Conservation (phyloP, 495 filamentous ascomycete species). For the Lasiosphaeris hirsuta region DNA sequence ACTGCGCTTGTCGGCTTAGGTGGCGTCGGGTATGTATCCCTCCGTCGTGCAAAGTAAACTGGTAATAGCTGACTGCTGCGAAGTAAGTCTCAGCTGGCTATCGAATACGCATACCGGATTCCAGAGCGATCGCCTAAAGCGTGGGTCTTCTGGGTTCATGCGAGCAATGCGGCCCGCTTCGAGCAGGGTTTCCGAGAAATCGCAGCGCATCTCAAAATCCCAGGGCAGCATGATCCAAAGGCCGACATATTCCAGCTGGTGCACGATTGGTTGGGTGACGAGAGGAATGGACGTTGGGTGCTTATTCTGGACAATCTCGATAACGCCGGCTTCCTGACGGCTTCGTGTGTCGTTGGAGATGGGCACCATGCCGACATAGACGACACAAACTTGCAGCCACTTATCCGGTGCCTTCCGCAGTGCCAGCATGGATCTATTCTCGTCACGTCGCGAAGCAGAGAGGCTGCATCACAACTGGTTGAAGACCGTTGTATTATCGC, state of each 20-base stretch:
- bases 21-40: conserved; percentile 3
- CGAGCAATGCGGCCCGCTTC: conserved; percentile 5
- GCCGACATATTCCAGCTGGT: conserved; percentile 4
- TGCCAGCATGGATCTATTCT: conserved; percentile 30
- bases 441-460: conserved; percentile 32
- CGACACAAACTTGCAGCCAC: conserved; percentile 1
- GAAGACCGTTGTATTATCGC: conserved; percentile 12
- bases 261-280: not conserved
- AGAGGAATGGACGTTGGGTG: not conserved
- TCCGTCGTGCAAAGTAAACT: not conserved
- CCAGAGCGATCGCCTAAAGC: conserved; percentile 4
- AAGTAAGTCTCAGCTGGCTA: conserved; percentile 3
- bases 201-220: not conserved
- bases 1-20: conserved; percentile 4
- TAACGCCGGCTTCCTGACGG: not conserved
- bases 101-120: conserved; percentile 4
- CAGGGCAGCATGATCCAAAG: not conserved
- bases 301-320: conserved; percentile 6
- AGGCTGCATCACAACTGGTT: conserved; percentile 25
- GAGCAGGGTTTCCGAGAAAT: conserved; percentile 8
- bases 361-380: not conserved
- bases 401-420: conserved; percentile 3
- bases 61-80: not conserved
- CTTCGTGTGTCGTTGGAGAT: not conserved
- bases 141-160: conserved; percentile 3